Percentiles rank a stretch among this genome's conserved stretches.
These are phyloP conservation scores for Candida piceae DNA, from an alignment of 805 yeast genomes.

Conservation along the genomic window DNA sequence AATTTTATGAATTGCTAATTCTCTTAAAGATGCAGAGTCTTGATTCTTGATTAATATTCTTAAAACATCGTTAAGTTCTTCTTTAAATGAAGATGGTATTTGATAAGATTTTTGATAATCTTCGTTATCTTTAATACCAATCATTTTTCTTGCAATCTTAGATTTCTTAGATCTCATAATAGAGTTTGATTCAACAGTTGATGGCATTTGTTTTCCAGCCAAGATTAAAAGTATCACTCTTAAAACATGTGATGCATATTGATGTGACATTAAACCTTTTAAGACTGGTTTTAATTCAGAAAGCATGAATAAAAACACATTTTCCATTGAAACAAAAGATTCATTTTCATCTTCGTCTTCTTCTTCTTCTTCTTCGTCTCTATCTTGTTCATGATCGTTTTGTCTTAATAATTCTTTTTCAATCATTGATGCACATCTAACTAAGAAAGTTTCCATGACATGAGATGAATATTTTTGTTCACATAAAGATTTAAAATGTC, in stretches of 20 bases:
- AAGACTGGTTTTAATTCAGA: constrained; percentile 61
- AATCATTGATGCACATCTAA: constrained; percentile 65
- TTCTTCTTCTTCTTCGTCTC: constrained; percentile 28
- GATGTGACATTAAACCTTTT: constrained; percentile 59
- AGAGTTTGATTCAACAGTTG: constrained; percentile 62
- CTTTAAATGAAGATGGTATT: constrained; percentile 65
- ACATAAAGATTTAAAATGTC: constrained; percentile 71
- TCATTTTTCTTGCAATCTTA: constrained; percentile 89
- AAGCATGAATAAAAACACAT: constrained; percentile 56
- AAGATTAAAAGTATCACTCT: constrained; percentile 66
- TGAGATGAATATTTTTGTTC: constrained; percentile 92
- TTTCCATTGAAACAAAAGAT: constrained; percentile 55
- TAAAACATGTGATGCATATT: constrained; percentile 84
- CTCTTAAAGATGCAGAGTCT: constrained; percentile 51
- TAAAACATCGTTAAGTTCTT: constrained; percentile 49
- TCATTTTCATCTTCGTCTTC: constrained; percentile 33
- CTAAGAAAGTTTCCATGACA: constrained; percentile 80
- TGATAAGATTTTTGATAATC: constrained; percentile 64
- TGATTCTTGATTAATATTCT: constrained; percentile 33
- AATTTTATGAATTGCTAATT: constrained; percentile 67
- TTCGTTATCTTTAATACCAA: constrained; percentile 74
- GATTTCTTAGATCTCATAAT: constrained; percentile 78
- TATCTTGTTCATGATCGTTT: no score
- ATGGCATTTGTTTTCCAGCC: constrained; percentile 75
- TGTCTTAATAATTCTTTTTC: constrained; percentile 64